Evolutionary conservation across 2,329 filamentous ascomycete species (phyloP).

Genomic region (Tolypocladium inflatum): DNA sequence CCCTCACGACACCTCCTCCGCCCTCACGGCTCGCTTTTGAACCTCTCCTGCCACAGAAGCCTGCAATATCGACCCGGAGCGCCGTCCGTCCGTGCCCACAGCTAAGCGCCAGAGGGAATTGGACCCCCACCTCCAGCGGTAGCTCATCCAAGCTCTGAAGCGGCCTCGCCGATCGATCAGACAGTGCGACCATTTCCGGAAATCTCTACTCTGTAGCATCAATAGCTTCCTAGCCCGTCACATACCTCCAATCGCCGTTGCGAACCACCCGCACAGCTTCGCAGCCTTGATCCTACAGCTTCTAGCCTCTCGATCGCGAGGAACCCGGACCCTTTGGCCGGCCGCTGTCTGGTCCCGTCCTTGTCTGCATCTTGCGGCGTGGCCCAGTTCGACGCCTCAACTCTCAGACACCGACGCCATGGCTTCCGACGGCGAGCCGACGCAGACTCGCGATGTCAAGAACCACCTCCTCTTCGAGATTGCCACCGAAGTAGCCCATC

Average conservation of each 20-base stretch:
- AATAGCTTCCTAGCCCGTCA: neutral
- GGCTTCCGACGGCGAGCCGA: constrained; percentile 32
- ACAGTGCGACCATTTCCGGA: neutral
- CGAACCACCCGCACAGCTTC: neutral
- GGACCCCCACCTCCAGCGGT: neutral
- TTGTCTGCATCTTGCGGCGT: neutral
- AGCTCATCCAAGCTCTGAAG: neutral
- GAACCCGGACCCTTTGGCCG: neutral
- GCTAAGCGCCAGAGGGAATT: neutral
- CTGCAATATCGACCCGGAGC: neutral
- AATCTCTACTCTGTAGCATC: neutral
- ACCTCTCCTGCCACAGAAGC: neutral
- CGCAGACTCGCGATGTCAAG: constrained; percentile 62
- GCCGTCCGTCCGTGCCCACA: neutral
- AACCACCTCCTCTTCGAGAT: constrained; percentile 96
- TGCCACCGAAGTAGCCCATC: constrained; percentile 93
- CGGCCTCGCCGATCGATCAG: neutral
- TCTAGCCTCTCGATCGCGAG: neutral
- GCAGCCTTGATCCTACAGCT: neutral
- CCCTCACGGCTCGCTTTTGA: neutral
- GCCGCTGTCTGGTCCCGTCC: neutral
- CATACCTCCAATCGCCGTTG: neutral
- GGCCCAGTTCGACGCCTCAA: neutral
- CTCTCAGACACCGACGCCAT: constrained; percentile 23
- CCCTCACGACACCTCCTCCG: neutral